phyloP scores from a whole-genome alignment of 371 early-diverging fungal species.

The Actinomortierella ambigua region DNA sequence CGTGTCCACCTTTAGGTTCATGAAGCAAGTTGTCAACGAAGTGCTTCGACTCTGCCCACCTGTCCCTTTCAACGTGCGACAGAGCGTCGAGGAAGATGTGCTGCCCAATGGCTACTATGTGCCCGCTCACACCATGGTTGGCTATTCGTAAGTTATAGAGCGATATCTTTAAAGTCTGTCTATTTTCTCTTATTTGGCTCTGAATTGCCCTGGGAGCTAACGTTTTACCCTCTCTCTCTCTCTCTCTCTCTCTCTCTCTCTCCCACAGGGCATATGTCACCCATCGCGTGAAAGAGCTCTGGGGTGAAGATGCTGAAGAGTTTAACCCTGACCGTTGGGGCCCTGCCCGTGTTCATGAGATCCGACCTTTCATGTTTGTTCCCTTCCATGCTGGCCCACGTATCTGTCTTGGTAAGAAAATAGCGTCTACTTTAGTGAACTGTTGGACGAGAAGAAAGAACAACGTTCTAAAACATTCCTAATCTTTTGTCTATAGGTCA shows the following conservation, averaged over 20 bases:
- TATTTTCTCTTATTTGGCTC: no score
- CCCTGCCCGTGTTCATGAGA: constrained; percentile 33
- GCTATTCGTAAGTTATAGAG: no score
- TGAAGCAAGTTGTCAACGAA: constrained; percentile 42
- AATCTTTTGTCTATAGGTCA: constrained; percentile 10
- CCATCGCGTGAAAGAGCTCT: constrained; percentile 30
- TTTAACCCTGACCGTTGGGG: constrained; percentile 47
- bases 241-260: no score
- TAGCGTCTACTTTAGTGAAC: constrained; percentile 20
- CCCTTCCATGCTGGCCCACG: constrained; percentile 45
- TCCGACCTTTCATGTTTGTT: constrained; percentile 46
- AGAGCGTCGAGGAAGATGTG: constrained; percentile 42
- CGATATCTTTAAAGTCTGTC: no score
- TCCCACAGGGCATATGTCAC: constrained; percentile 32
- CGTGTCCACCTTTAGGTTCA: constrained; percentile 12
- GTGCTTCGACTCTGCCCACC: constrained; percentile 42
- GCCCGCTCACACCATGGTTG: constrained; percentile 17
- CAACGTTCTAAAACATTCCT: no score
- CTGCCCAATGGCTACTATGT: constrained; percentile 43
- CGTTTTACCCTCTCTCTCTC: no score
- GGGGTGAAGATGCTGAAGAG: constrained; percentile 38
- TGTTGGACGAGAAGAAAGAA: no score
- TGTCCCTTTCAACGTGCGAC: constrained; percentile 34
- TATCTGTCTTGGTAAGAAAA: constrained; percentile 40
- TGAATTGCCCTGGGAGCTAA: no score